Conservation (phyloP, 768 basidiomycete species). For the Dictyophora rubrovolvata region DNA sequence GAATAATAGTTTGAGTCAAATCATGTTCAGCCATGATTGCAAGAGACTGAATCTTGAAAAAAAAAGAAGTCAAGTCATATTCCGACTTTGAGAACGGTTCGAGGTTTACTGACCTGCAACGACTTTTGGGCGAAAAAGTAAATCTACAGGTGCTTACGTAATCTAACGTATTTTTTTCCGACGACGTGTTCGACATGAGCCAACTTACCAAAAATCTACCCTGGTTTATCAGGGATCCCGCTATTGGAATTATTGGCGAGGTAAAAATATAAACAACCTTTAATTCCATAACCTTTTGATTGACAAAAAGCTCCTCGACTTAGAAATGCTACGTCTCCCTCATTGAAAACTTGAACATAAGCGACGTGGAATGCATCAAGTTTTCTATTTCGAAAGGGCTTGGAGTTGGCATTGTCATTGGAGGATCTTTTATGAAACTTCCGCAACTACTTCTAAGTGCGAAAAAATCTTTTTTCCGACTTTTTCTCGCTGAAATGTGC, state of each 20-base stretch:
- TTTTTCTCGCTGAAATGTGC: slow-evolving; percentile 1
- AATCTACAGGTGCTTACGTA: slow-evolving; percentile 9
- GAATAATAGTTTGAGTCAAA: slow-evolving; percentile 81
- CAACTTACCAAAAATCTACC: slow-evolving; percentile 77
- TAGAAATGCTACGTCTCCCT: slow-evolving; percentile 89
- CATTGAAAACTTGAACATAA: slow-evolving; percentile 73
- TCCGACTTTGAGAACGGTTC: too few relatives aligned
- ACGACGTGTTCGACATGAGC: slow-evolving; percentile 34
- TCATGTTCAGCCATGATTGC: slow-evolving; percentile 80
- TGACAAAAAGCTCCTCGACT: slow-evolving; percentile 4
- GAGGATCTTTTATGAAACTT: slow-evolving; percentile 91
- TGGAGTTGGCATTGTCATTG: slow-evolving; percentile 85
- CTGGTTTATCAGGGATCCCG: slow-evolving; percentile 72
- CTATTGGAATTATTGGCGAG: slow-evolving; percentile 72
- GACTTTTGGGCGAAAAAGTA: background rate
- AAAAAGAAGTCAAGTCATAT: background rate
- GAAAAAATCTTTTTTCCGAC: slow-evolving; percentile 19
- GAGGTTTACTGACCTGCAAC: background rate
- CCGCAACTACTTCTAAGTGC: slow-evolving; percentile 83
- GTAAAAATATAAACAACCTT: slow-evolving; percentile 25
- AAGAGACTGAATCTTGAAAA: background rate
- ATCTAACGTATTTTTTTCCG: background rate
- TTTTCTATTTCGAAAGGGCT: slow-evolving; percentile 87
- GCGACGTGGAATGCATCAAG: slow-evolving; percentile 76
- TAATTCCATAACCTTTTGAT: background rate